These are phyloP conservation scores for Pseudogymnoascus sp. DNA, from an alignment of 2,329 filamentous ascomycete species.

Conservation along the genomic window DNA sequence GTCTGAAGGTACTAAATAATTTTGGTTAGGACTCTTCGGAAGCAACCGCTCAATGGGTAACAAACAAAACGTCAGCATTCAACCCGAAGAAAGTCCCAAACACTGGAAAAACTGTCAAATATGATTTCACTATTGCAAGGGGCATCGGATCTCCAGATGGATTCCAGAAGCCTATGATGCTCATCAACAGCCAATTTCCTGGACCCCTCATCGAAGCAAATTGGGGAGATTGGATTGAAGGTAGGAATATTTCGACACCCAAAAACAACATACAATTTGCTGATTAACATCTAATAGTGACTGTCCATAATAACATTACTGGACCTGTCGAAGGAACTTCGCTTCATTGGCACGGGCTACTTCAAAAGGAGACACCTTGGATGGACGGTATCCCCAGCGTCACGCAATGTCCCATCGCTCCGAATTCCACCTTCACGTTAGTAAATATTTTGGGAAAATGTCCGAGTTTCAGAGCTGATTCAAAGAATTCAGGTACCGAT, in stretches of 20 bases:
- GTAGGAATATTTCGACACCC: not conserved
- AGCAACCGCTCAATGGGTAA: too few species aligned
- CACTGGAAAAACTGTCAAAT: too few species aligned
- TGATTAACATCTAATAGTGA: too few species aligned
- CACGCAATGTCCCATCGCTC: slow-evolving; percentile 57
- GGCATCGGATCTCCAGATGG: too few species aligned
- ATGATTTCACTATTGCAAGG: too few species aligned
- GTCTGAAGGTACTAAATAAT: too few species aligned
- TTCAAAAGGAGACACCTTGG: not conserved
- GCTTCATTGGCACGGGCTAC: slow-evolving; percentile 41
- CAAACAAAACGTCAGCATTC: too few species aligned
- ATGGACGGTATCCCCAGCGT: slow-evolving; percentile 26
- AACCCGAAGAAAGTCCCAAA: too few species aligned
- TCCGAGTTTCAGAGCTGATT: too few species aligned
- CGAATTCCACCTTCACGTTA: slow-evolving; percentile 29
- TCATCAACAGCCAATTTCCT: slow-evolving; percentile 59
- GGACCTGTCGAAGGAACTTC: slow-evolving; percentile 37
- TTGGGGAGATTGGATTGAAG: slow-evolving; percentile 43
- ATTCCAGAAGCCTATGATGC: slow-evolving; percentile 29
- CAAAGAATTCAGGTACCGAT: slow-evolving; percentile 17
- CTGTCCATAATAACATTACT: slow-evolving; percentile 27
- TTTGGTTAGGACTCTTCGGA: too few species aligned
- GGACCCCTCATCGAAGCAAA: slow-evolving; percentile 58
- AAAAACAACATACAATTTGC: too few species aligned
- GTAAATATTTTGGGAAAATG: too few species aligned